phyloP scores from a whole-genome alignment of 2,329 filamentous ascomycete genomes.

The Botrytis medusae region DNA sequence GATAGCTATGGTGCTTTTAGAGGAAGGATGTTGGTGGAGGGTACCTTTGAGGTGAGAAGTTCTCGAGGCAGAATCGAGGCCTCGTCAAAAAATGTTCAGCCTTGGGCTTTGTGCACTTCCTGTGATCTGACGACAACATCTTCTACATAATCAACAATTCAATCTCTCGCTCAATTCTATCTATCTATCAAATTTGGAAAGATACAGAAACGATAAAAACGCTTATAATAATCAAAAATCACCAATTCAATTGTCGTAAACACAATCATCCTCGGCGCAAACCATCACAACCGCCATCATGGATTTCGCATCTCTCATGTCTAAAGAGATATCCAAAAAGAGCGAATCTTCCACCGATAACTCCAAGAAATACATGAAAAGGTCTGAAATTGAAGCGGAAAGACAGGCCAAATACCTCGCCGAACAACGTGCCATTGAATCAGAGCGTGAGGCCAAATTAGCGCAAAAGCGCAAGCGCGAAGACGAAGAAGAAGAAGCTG shows the following conservation, averaged over 20 bases:
- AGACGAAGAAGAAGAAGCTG: slow-evolving; percentile 74
- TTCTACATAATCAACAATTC: background rate
- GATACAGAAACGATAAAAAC: background rate
- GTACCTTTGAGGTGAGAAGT: slow-evolving; percentile 15
- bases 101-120: slow-evolving; percentile 14
- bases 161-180: background rate
- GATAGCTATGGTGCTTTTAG: background rate
- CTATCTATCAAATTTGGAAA: background rate
- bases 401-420: slow-evolving; percentile 77
- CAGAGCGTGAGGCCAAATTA: slow-evolving; percentile 66
- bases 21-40: slow-evolving; percentile 22
- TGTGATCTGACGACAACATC: background rate
- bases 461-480: slow-evolving; percentile 85
- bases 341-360: slow-evolving; percentile 50
- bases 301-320: slow-evolving; percentile 95
- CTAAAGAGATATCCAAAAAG: slow-evolving; percentile 84
- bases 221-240: background rate
- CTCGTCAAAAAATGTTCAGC: slow-evolving; percentile 21
- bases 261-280: background rate
- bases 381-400: slow-evolving; percentile 81
- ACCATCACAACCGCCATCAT: slow-evolving; percentile 52
- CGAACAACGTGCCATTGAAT: slow-evolving; percentile 74
- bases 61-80: slow-evolving; percentile 26
- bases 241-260: too few species aligned
- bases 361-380: slow-evolving; percentile 76